phyloP scores from a whole-genome alignment of 768 basidiomycete species.

The Agrocybe praecox region DNA sequence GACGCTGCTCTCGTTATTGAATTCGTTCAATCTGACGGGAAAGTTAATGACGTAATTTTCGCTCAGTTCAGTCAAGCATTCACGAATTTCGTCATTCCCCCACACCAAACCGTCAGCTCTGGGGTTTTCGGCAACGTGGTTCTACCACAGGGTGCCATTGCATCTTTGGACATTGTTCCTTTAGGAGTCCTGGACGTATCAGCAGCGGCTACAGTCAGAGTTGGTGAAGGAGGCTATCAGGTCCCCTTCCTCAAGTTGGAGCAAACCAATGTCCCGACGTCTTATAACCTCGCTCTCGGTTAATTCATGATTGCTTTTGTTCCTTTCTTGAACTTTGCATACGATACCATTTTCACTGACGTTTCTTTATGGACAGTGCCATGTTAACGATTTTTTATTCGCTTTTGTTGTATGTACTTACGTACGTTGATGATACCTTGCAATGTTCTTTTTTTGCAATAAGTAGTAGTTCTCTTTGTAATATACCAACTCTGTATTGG shows the following conservation, averaged over 20 bases:
- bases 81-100: slow-evolving; percentile 35
- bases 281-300: slow-evolving; percentile 36
- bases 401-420: not conserved
- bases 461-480: not conserved
- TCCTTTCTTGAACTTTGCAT: not conserved
- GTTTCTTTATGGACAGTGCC: not conserved
- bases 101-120: slow-evolving; percentile 61
- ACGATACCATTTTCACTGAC: not conserved
- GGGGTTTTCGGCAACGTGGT: slow-evolving; percentile 60
- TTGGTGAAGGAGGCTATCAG: slow-evolving; percentile 58
- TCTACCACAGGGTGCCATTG: slow-evolving; percentile 58
- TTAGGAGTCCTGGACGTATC: slow-evolving; percentile 55
- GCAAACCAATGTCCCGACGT: slow-evolving; percentile 54
- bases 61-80: slow-evolving; percentile 63
- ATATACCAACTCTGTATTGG: not conserved
- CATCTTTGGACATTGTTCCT: slow-evolving; percentile 59
- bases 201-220: slow-evolving; percentile 46
- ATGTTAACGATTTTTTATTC: not conserved
- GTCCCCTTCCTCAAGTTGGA: slow-evolving; percentile 67
- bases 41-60: slow-evolving; percentile 52
- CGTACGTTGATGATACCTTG: not conserved
- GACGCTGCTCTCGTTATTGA: slow-evolving; percentile 58
- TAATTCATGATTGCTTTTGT: slow-evolving; percentile 14
- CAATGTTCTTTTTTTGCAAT: not conserved
- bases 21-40: slow-evolving; percentile 57